phyloP scores from a whole-genome alignment of 768 basidiomycete genomes.

The Mycena crocata region DNA sequence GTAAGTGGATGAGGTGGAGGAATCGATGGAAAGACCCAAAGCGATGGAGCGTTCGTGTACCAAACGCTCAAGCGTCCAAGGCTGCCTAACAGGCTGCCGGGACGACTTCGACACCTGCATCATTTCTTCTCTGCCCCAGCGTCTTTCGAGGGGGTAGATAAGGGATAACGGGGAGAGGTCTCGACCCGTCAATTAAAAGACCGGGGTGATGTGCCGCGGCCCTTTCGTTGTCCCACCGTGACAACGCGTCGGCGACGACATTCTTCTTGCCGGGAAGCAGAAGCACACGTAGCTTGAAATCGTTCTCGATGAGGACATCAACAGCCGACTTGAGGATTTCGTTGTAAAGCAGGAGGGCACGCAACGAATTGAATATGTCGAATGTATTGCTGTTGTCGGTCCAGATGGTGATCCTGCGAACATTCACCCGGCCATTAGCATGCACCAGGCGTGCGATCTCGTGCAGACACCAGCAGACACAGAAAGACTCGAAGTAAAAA shows the following conservation, averaged over 20 bases:
- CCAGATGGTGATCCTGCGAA: slow-evolving; percentile 32
- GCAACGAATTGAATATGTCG: slow-evolving; percentile 36
- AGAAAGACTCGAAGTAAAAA: slow-evolving; percentile 42
- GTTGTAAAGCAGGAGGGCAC: slow-evolving; percentile 30
- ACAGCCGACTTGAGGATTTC: slow-evolving; percentile 28
- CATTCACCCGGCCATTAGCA: background rate
- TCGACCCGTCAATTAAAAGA: background rate
- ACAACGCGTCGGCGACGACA: slow-evolving; percentile 43
- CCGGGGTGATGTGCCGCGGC: slow-evolving; percentile 5
- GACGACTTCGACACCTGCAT: slow-evolving; percentile 25
- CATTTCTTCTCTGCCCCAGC: slow-evolving; percentile 43
- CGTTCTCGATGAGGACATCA: slow-evolving; percentile 22
- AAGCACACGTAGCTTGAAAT: slow-evolving; percentile 37
- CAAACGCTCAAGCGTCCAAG: slow-evolving; percentile 51
- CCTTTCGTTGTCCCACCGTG: slow-evolving; percentile 29
- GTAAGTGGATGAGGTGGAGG: slow-evolving; percentile 37
- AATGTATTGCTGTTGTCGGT: slow-evolving; percentile 40
- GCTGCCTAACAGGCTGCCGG: slow-evolving; percentile 45
- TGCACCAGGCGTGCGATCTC: background rate
- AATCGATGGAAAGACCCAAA: slow-evolving; percentile 39
- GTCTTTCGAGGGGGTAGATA: slow-evolving; percentile 41
- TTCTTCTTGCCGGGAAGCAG: slow-evolving; percentile 39
- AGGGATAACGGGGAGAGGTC: background rate
- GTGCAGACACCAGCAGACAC: slow-evolving; percentile 32
- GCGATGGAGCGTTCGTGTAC: slow-evolving; percentile 39